Conservation (phyloP, 2,329 filamentous ascomycete genomes). For the Metarhizium sp. region DNA sequence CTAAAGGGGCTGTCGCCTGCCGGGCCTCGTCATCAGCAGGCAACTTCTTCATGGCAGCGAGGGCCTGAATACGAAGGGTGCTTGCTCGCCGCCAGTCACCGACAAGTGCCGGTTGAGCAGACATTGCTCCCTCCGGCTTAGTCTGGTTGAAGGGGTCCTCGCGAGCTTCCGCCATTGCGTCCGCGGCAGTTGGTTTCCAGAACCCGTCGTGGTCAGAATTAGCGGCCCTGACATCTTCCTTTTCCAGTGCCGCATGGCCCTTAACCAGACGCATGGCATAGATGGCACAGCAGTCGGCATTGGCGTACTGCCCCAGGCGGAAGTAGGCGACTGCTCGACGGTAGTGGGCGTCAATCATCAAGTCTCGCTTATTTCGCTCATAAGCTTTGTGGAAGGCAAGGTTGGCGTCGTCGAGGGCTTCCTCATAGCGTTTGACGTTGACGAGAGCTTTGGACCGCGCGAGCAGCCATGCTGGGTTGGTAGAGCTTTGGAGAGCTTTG, state of each 20-base stretch:
- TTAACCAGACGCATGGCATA: constrained; percentile 39
- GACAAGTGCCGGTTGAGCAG: background rate
- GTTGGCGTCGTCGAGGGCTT: constrained; percentile 62
- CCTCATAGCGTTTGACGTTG: constrained; percentile 48
- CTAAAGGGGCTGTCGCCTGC: constrained; percentile 29
- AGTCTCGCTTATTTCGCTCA: constrained; percentile 62
- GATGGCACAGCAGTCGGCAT: constrained; percentile 62
- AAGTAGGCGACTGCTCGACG: constrained; percentile 68
- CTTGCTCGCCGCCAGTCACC: constrained; percentile 30
- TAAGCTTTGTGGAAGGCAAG: constrained; percentile 51
- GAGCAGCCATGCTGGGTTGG: constrained; percentile 70
- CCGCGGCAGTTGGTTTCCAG: constrained; percentile 31
- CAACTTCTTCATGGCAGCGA: constrained; percentile 34
- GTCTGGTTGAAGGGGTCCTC: constrained; percentile 14
- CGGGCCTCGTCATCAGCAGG: constrained; percentile 34
- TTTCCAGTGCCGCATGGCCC: constrained; percentile 20
- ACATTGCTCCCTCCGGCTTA: constrained; percentile 14
- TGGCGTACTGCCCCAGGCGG: constrained; percentile 60
- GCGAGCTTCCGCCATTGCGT: constrained; percentile 10
- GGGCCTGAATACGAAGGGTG: constrained; percentile 36
- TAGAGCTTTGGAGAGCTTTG: constrained; percentile 53
- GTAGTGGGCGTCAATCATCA: constrained; percentile 74
- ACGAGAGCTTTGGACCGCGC: constrained; percentile 73
- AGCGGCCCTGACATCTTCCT: constrained; percentile 19
- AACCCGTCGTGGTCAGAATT: constrained; percentile 34